Evolutionary conservation across 176 grass and related monocot genomes (phyloP), one percentile per base, ranked within the genome.

Genomic region (Dactylis glomerata): DNA sequence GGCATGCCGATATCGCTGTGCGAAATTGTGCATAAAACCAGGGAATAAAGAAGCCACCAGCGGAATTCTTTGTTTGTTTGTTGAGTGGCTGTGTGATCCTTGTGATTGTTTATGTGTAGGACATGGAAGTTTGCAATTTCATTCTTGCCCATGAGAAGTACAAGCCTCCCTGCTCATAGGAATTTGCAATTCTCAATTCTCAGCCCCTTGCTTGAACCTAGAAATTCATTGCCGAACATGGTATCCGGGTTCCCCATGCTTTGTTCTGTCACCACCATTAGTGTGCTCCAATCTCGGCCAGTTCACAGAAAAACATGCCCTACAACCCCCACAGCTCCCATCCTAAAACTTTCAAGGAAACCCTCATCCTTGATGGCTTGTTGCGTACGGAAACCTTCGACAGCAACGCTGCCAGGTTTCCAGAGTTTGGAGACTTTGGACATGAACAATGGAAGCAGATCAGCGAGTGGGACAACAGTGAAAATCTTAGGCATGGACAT

Each of bases 401-500:
- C 15, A 26, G 71, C 13, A 34, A 80, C 37, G 31, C 38, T 67
- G 0, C n/a, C 5, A 20, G 17, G 30, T 59, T 31, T 0, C 67
- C 66, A 20, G 40, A n/a, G 0, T 78, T 75, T 30, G 1, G 54
- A 47, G 46, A 30, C 5, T 31, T 20, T 73, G 57, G 47, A 22
- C 74, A 57, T 81, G 69, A 86, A 71, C 31, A 71, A 76, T 19
- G 57, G 56, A 62, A 90, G 51, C 50, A 68, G 8, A n/a, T 22
- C 2, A 26, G 58, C 30, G 50, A 68, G 11, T 63, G 46, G 22
- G 66, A 77, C 84, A 88, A 77, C 91, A 40, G 66, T 86, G 82
- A 93, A 88, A 77, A 86, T 68, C 37, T 50, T 94, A 34, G 71
- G 81, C 54, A 90, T 84, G 61, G 90, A 87, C 40, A 37, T 89